Percentiles rank a stretch among this genome's conserved stretches.
Evolutionary conservation across 164 flowering plant genomes (phyloP).

Genomic region (Magnolia kwangsiensis): DNA sequence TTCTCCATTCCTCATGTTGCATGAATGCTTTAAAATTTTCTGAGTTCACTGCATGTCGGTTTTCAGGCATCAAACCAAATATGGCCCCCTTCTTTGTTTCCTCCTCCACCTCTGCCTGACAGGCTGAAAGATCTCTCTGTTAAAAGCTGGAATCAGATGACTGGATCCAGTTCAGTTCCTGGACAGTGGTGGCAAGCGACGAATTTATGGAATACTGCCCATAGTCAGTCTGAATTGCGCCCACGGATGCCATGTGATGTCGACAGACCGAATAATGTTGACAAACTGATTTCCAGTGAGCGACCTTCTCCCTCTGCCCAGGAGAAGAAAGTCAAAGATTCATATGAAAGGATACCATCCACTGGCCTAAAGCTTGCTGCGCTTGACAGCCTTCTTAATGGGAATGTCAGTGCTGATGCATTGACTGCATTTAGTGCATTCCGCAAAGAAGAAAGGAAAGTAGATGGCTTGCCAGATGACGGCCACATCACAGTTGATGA

Average conservation of each 20-base stretch:
- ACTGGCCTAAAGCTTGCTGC: conserved; percentile 36
- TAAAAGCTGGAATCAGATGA: conserved; percentile 54
- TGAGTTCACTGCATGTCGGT: not conserved
- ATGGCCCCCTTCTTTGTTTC: conserved; percentile 49
- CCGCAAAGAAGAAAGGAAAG: conserved; percentile 13
- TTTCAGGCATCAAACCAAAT: conserved; percentile 58
- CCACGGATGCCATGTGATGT: conserved; percentile 42
- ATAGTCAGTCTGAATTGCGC: conserved; percentile 43
- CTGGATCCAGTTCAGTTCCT: conserved; percentile 52
- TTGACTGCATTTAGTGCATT: conserved; percentile 12
- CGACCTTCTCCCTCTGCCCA: conserved; percentile 27
- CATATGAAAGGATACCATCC: conserved; percentile 38
- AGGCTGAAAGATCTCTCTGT: conserved; percentile 56
- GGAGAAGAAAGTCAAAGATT: conserved; percentile 46
- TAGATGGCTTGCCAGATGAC: conserved; percentile 16
- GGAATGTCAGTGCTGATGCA: conserved; percentile 35
- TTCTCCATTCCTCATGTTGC: not conserved
- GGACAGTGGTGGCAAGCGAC: conserved; percentile 63
- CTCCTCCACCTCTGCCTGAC: conserved; percentile 36
- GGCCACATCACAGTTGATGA: conserved; percentile 7
- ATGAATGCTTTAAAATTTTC: not conserved
- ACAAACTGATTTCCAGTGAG: conserved; percentile 34
- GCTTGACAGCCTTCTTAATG: conserved; percentile 38
- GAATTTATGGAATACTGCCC: conserved; percentile 40
- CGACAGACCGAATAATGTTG: conserved; percentile 31